These are phyloP conservation scores for Paramyrothecium sp. DNA, from an alignment of 2,329 filamentous ascomycete genomes.

Conservation along the genomic window DNA sequence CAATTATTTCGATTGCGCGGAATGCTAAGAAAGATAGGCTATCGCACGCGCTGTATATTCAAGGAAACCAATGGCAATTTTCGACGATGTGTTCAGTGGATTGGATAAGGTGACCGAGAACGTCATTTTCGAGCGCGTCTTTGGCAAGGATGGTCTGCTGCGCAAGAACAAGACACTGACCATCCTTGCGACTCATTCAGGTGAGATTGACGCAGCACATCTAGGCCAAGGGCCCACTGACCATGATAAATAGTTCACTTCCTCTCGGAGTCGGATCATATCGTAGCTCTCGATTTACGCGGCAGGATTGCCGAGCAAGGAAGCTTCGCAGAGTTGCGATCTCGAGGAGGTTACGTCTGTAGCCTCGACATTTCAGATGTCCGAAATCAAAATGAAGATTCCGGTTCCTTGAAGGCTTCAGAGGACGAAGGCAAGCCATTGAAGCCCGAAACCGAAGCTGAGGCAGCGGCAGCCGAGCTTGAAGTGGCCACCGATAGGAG, in stretches of 20 bases:
- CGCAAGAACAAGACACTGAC: slow-evolving; percentile 22
- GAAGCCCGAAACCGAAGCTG: background rate
- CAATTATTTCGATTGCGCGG: background rate
- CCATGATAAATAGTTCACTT: slow-evolving; percentile 17
- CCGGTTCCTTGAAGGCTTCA: background rate
- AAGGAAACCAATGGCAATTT: slow-evolving; percentile 28
- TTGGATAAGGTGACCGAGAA: slow-evolving; percentile 39
- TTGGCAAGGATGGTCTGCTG: slow-evolving; percentile 33
- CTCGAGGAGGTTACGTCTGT: slow-evolving; percentile 33
- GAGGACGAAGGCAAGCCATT: slow-evolving; percentile 1
- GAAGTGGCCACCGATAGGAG: slow-evolving; percentile 17
- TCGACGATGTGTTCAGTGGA: slow-evolving; percentile 39
- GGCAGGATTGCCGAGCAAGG: slow-evolving; percentile 40
- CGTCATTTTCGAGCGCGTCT: slow-evolving; percentile 35
- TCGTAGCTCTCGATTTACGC: slow-evolving; percentile 38
- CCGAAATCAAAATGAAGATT: slow-evolving; percentile 8
- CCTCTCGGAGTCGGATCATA: slow-evolving; percentile 39
- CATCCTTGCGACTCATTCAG: slow-evolving; percentile 33
- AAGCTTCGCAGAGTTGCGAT: slow-evolving; percentile 33
- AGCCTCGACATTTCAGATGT: slow-evolving; percentile 29
- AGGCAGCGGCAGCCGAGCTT: background rate
- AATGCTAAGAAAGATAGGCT: slow-evolving; percentile 14
- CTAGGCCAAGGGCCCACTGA: background rate
- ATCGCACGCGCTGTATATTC: slow-evolving; percentile 32
- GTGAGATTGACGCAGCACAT: slow-evolving; percentile 9